A percentile compares a stretch with the other conserved stretches of the same genome.
Evolutionary conservation across 768 basidiomycete species (phyloP).

Genomic region (Lepiota brunneoincarnata): DNA sequence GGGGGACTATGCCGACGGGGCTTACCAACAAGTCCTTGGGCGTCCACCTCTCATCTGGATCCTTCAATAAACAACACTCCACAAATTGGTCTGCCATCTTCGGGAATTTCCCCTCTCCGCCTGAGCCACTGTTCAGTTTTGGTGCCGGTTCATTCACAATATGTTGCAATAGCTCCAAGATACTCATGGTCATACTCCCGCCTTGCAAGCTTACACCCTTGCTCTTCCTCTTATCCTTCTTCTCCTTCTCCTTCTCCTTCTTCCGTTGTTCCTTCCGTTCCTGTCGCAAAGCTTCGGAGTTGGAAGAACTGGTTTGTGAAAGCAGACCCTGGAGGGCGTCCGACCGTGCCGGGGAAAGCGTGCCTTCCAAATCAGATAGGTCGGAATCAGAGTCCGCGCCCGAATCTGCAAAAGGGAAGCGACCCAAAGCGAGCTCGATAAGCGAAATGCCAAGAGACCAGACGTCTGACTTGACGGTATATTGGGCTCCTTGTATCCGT

Average conservation of each 20-base stretch:
- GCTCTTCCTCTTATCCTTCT: conserved; percentile 84
- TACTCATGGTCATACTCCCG: conserved; percentile 97
- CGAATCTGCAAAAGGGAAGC: conserved; percentile 93
- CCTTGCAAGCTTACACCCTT: conserved; percentile 93
- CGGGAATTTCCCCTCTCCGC: conserved; percentile 59
- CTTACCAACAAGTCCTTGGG: conserved; percentile 85
- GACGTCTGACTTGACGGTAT: conserved; percentile 98
- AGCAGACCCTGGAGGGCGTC: conserved; percentile 36
- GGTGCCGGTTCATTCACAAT: conserved; percentile 99
- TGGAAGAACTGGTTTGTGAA: conserved; percentile 23
- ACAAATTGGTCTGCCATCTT: conserved; percentile 80
- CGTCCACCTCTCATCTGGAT: conserved; percentile 77
- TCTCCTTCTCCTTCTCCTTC: conserved; percentile 36
- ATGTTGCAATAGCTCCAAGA: conserved; percentile 93
- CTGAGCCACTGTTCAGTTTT: conserved; percentile 52
- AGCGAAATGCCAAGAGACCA: conserved; percentile 98
- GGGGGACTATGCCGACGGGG: conserved; percentile 15
- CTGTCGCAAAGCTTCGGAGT: not conserved
- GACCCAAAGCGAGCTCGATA: conserved; percentile 94
- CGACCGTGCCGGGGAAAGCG: conserved; percentile 71
- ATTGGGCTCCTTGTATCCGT: conserved; percentile 97
- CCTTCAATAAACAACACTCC: conserved; percentile 88
- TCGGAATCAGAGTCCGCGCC: conserved; percentile 50
- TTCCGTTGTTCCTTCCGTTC: conserved; percentile 22
- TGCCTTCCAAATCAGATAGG: conserved; percentile 74